Base-by-base conservation (phyloP, 2,329 filamentous ascomycete species). In the Meredithiella fracta region DNA sequence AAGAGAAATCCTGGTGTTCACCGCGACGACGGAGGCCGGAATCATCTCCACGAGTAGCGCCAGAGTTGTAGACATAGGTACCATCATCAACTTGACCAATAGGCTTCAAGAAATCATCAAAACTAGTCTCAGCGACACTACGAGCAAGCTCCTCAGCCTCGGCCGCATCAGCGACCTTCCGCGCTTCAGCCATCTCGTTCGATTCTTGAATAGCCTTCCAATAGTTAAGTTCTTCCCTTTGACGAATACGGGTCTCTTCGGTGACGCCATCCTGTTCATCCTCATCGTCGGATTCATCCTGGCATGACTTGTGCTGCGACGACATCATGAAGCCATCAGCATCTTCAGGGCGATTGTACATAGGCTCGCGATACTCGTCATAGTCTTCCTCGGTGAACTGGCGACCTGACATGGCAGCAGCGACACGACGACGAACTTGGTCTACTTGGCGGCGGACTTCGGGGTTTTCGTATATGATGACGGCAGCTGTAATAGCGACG, bases 331-430 rank as follows among this genome's bases (percentile, higher is more conserved):
- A 83, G 7, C 79, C 80, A 55, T 82, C 74, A 57, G 79, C 79
- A 65, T 83, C 80, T 64, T 83, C 80, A 53, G 80, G 80, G 11
- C 80, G 70, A 64, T 83, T 83, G 66, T 82, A 82, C 26, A 76
- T 67, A 57, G 80, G 80, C 61, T 77, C 69, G 29, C 69, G 67
- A 44, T 67, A 65, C 56, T 57, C 55, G 25, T 57, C 51, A 47
- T 66, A 63, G 57, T 71, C 67, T 2, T 75, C 72, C 57, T 83
- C 78, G 58, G 78, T 76, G 26, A 82, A 70, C 22, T 47, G 53
- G 20, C 56, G 56, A 25, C 56, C 53, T 8, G 37, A 42, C 14
- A 83, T 67, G 51, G 78, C 78, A 42, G 81, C 64, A 61, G 78
- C 77, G 63, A 83, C 77, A 59, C 77, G 74, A 58, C 78, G 75